phyloP scores from a whole-genome alignment of 1,284 basidiomycete genomes.

The Ustilago lituana region DNA sequence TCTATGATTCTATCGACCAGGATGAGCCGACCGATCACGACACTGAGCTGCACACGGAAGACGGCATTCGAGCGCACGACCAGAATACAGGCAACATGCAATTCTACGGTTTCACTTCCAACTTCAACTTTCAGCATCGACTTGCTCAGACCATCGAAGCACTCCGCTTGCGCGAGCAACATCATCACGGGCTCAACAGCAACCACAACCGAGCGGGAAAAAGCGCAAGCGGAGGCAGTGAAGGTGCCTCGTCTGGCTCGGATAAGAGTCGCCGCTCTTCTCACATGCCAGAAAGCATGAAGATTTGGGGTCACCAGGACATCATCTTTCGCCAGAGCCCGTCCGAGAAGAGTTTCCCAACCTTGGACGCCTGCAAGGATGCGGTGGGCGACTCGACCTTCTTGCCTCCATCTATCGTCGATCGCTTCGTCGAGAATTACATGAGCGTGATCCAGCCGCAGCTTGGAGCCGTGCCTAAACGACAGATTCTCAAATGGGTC shows the following conservation, averaged over 20 bases:
- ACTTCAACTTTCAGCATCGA: slow-evolving; percentile 50
- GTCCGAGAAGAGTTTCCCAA: slow-evolving; percentile 37
- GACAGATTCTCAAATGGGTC: slow-evolving; percentile 49
- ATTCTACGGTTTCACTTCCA: slow-evolving; percentile 52
- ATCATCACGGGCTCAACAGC: slow-evolving; percentile 19
- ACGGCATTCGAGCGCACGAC: slow-evolving; percentile 49
- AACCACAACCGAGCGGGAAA: not conserved
- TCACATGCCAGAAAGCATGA: slow-evolving; percentile 43
- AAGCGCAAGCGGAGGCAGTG: slow-evolving; percentile 4
- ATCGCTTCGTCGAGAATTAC: slow-evolving; percentile 52
- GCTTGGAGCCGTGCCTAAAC: slow-evolving; percentile 35
- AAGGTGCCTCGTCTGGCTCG: not conserved
- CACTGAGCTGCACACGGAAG: slow-evolving; percentile 36
- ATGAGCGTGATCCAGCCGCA: slow-evolving; percentile 47
- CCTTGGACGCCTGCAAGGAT: slow-evolving; percentile 36
- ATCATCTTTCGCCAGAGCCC: slow-evolving; percentile 44
- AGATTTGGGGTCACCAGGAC: slow-evolving; percentile 46
- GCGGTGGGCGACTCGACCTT: slow-evolving; percentile 43
- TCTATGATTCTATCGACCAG: slow-evolving; percentile 43
- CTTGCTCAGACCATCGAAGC: slow-evolving; percentile 45
- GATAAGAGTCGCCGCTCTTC: slow-evolving; percentile 21
- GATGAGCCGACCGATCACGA: slow-evolving; percentile 30
- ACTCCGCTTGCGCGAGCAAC: slow-evolving; percentile 35
- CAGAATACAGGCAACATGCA: slow-evolving; percentile 49
- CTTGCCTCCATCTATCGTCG: slow-evolving; percentile 42